Evolutionary conservation across 257 asterid genomes (phyloP), one percentile per base, ranked within the genome.

Genomic region (Nicotiana undulata): DNA sequence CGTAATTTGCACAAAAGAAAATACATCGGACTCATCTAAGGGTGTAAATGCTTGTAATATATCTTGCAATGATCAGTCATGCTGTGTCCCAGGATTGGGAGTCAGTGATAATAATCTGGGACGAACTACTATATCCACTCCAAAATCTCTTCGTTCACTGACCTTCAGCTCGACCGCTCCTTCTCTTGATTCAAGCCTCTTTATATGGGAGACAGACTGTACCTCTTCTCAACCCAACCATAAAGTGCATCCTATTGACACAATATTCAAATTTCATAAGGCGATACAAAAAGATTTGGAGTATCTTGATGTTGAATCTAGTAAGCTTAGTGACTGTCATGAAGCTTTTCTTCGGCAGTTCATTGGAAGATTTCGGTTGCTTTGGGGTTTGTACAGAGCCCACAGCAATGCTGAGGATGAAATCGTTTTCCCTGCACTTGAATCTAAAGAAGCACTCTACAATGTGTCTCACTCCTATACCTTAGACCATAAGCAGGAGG

Each of bases 211-310:
- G 79, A 75, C 85, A 11, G 91, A 84, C 28, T 80, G 75, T 55
- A 78, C 37, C 82, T 82, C 84, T 72, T 64, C 82, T 63, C 61
- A 53, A 82, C 8, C 56, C 68, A 86, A 79, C 55, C 61, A 66
- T 61, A 59, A 66, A 44, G 84, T 80, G 78, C 89, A 79, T 77
- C 91, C 91, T 52, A 86, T 88, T 80, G 91, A 88, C 75, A 88
- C 88, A n/a, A 88, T 88, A 78, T 88, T 88, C 77, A 86, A 86
- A 82, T 86, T 88, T 82, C 91, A 88, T 77, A 86, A 86, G 65
- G 91, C 91, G 64, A 88, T 86, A 77, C 86, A 64, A n/a, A 88
- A 88, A 84, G 91, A 88, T 84, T 78, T 86, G 85, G 91, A 88
- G 74, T 88, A 86, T 83, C 81, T 88, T 63, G 91, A 88, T 81